Evolutionary conservation across 805 yeast species (phyloP), one percentile per base, ranked within the genome.

Genomic region (Metschnikowia borealis): DNA sequence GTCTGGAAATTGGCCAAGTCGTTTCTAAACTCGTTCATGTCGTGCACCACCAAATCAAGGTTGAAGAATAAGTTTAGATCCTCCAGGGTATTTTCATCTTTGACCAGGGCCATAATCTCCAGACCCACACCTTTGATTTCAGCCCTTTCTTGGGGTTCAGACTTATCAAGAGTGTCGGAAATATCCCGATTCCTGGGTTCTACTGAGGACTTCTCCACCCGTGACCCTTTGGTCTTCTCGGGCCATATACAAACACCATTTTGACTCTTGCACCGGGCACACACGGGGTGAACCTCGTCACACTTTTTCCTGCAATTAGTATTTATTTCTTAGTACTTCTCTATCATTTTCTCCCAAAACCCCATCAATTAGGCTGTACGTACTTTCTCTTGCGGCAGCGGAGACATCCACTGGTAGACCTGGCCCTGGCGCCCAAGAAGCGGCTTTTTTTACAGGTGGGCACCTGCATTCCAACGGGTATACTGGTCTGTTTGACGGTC

Each of bases 321-420:
- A 20, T 20, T 20, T 20, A 3, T 4, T 20, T 20, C 21, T 26
- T 26, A 26, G 29, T 26, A 26, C 8, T 10, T 26, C 11, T 10
- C 5, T 10, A 10, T 26, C 29, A 10, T 26, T 3, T 10, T 3
- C 29, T 26, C 29, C 11, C 29, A 26, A 26, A 26, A 3, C 11
- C 29, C 11, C 29, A 26, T 26, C 29, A 8, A 26, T 26, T 26
- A 10, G 11, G 11, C 29, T 8, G 5, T n/a, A 54, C 61, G 31
- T 58, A 58, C 60, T 53, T 58, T 46, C 57, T 42, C 37, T 32
- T 45, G 34, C 61, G 57, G 46, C 61, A 58, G n/a, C 50, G 35
- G 34, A 58, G 38, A 32, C 61, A 58, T 6, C 61, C 61, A 2
- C 41, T 35, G 15, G 31, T 21, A 6, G 61, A 54, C n/a, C 61